phyloP scores from a whole-genome alignment of 139 green algal species.

The Chlamydomonas sphaeroides region DNA sequence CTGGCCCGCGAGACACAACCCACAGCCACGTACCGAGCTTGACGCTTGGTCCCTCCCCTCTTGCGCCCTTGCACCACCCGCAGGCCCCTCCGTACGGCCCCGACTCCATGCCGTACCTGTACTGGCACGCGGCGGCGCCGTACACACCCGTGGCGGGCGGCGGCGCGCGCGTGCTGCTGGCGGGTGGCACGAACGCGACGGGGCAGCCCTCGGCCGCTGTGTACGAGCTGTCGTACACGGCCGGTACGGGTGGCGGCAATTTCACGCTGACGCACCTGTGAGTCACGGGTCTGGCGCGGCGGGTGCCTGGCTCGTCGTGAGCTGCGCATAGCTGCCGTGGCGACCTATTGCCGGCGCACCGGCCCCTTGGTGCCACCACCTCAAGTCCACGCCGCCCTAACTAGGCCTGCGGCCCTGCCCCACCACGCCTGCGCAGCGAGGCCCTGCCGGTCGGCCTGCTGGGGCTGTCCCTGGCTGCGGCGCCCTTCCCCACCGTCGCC shows the following conservation, averaged over 20 bases:
- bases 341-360: too few relatives aligned
- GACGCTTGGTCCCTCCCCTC: not conserved
- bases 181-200: not conserved
- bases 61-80: not conserved
- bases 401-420: not conserved
- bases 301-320: too few relatives aligned
- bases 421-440: not conserved
- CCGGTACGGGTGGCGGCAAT: not conserved
- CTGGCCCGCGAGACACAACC: too few relatives aligned
- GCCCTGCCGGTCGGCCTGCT: not conserved
- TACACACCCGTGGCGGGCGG: not conserved
- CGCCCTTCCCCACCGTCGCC: too few relatives aligned
- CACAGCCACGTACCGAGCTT: too few relatives aligned
- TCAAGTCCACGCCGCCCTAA: not conserved
- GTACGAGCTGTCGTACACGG: conserved; percentile 21
- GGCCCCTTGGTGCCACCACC: not conserved
- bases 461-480: conserved; percentile 2
- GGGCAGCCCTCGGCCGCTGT: not conserved
- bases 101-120: not conserved
- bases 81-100: not conserved
- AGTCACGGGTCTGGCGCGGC: not conserved
- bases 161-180: not conserved
- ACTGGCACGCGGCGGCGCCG: conserved; percentile 8
- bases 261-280: not conserved
- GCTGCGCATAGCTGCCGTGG: too few relatives aligned